Evolutionary conservation across 176 grass and related monocot species (phyloP).

Genomic region (Bonia amplexicaulis): DNA sequence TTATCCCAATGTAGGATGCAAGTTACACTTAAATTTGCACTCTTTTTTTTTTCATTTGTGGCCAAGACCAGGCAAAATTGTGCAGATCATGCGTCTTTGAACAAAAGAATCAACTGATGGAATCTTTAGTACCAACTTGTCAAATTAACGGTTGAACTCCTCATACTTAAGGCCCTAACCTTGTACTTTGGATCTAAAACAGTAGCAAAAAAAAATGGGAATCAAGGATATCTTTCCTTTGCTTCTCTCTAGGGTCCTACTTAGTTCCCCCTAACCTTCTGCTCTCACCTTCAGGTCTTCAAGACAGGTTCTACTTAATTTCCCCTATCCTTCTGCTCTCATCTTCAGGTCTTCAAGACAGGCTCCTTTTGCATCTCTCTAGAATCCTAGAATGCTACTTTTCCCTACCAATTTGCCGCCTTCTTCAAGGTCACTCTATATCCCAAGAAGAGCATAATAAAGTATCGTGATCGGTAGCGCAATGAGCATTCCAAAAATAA

Average conservation of each 20-base stretch:
- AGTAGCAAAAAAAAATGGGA: conserved; percentile 33
- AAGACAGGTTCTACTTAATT: conserved; percentile 29
- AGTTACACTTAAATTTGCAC: conserved; percentile 7
- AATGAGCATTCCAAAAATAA: conserved; percentile 97
- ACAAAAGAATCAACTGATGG: conserved; percentile 27
- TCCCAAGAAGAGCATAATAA: conserved; percentile 87
- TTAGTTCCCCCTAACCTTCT: conserved; percentile 29
- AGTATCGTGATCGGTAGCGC: conserved; percentile 90
- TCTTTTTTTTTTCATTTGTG: not conserved
- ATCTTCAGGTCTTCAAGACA: conserved; percentile 25
- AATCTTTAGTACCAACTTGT: conserved; percentile 47
- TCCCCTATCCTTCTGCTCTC: conserved; percentile 16
- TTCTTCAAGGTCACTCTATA: conserved; percentile 44
- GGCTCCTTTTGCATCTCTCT: not conserved
- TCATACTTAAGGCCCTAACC: conserved; percentile 38
- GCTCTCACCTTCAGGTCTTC: conserved; percentile 34
- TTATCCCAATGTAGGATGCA: conserved; percentile 14
- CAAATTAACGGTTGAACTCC: conserved; percentile 20
- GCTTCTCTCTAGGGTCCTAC: conserved; percentile 44
- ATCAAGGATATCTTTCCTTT: conserved; percentile 22
- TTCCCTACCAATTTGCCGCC: not conserved
- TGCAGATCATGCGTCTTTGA: conserved; percentile 18
- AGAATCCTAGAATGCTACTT: conserved; percentile 40
- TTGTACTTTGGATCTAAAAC: conserved; percentile 66
- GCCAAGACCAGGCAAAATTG: conserved; percentile 29